Conservation (phyloP, 2,329 filamentous ascomycete genomes). For the Arthroderma uncinatum region DNA sequence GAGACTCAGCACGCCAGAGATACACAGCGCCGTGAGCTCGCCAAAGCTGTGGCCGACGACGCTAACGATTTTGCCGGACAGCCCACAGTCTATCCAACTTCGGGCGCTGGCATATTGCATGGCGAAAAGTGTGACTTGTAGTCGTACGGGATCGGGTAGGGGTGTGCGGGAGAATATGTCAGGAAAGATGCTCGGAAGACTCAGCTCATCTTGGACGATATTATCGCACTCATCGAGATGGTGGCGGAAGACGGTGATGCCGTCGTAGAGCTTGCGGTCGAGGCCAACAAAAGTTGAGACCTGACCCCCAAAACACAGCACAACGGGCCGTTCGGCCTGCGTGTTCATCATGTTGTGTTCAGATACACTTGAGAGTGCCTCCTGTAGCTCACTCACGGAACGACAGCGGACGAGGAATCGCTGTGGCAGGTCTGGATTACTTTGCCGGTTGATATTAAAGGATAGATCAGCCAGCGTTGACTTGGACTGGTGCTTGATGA, state of each 20-base stretch:
- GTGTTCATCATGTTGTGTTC: too few species aligned
- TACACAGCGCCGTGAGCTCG: conserved; percentile 26
- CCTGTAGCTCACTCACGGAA: background rate
- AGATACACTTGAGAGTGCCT: background rate
- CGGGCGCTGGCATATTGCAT: conserved; percentile 29
- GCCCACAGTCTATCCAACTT: conserved; percentile 29
- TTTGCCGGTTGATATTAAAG: conserved; percentile 10
- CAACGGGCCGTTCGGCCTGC: conserved; percentile 8
- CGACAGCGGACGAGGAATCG: conserved; percentile 4
- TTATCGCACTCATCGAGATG: conserved; percentile 29
- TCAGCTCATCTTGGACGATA: conserved; percentile 16
- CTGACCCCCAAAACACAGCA: conserved; percentile 35
- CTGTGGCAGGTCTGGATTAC: conserved; percentile 13
- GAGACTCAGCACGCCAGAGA: conserved; percentile 23
- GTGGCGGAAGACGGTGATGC: conserved; percentile 19
- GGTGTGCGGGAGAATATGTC: conserved; percentile 11
- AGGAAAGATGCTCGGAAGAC: conserved; percentile 18
- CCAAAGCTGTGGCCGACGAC: conserved; percentile 25
- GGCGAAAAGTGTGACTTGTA: conserved; percentile 31
- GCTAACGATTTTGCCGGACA: conserved; percentile 9
- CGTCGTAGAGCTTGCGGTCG: conserved; percentile 20
- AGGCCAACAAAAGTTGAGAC: conserved; percentile 21
- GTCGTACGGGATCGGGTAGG: conserved; percentile 13
- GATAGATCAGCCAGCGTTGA: background rate
- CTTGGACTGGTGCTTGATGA: too few species aligned